Conservation (phyloP, 2,329 filamentous ascomycete genomes). For the Rhinocladiella similis region DNA sequence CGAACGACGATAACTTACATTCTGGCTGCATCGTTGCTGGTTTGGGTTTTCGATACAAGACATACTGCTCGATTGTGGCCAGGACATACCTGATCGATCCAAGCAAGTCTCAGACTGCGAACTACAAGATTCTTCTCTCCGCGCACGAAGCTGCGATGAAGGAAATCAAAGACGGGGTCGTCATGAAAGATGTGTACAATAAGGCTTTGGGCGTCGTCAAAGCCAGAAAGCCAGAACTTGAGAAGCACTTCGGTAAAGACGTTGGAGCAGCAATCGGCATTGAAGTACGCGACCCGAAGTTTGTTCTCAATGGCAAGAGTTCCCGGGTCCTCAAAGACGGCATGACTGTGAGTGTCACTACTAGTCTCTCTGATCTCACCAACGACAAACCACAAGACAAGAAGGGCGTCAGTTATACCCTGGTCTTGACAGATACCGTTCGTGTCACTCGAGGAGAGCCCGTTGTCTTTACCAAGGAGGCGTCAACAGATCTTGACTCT, state of each 20-base stretch:
- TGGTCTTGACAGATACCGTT: slow-evolving; percentile 90
- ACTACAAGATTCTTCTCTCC: slow-evolving; percentile 83
- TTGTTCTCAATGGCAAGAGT: slow-evolving; percentile 87
- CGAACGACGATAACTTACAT: slow-evolving; percentile 73
- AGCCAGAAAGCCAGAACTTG: slow-evolving; percentile 89
- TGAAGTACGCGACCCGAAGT: slow-evolving; percentile 80
- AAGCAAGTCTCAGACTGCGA: slow-evolving; percentile 90
- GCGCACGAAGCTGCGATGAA: slow-evolving; percentile 90
- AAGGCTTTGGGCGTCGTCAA: slow-evolving; percentile 81
- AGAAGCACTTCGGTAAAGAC: slow-evolving; percentile 91
- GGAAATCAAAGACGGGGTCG: slow-evolving; percentile 81
- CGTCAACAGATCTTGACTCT: slow-evolving; percentile 85
- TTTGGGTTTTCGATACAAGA: slow-evolving; percentile 91
- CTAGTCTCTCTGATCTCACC: slow-evolving; percentile 84
- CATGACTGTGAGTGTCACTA: slow-evolving; percentile 92
- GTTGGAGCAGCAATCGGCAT: slow-evolving; percentile 91
- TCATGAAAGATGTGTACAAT: slow-evolving; percentile 85
- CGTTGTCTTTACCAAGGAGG: slow-evolving; percentile 88
- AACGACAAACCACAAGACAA: slow-evolving; percentile 87
- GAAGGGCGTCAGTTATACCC: slow-evolving; percentile 82
- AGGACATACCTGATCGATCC: slow-evolving; percentile 96
- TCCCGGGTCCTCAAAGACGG: slow-evolving; percentile 81
- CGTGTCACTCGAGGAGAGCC: slow-evolving; percentile 68
- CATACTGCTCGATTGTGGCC: slow-evolving; percentile 88
- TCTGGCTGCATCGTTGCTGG: slow-evolving; percentile 91